phyloP scores from a whole-genome alignment of 768 basidiomycete species.

The Mrakia frigida region DNA sequence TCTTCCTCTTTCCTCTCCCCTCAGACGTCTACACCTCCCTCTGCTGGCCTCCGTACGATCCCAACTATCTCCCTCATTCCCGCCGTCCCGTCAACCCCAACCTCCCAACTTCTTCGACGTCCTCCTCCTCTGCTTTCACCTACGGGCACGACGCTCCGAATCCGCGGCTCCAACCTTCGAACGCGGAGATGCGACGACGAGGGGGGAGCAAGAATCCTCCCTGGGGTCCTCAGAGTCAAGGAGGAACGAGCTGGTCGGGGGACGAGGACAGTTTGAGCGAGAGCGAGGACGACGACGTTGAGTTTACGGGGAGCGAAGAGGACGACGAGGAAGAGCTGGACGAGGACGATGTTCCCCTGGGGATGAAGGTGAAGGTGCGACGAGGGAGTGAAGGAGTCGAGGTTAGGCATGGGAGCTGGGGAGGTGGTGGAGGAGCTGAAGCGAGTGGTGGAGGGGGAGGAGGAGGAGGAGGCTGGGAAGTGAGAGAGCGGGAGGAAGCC shows the following conservation, averaged over 20 bases:
- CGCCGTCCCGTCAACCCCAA: background rate
- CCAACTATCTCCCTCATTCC: constrained; percentile 2
- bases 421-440: background rate
- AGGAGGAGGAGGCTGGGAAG: background rate
- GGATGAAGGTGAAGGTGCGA: background rate
- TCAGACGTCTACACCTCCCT: constrained; percentile 24
- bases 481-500: background rate
- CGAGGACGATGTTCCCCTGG: constrained; percentile 14
- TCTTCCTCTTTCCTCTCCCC: background rate
- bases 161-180: constrained; percentile 2
- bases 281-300: background rate
- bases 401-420: constrained; percentile 5
- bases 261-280: background rate
- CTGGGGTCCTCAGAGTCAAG: background rate
- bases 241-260: background rate
- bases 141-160: constrained; percentile 21
- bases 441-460: background rate
- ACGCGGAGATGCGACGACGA: background rate
- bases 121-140: constrained; percentile 1
- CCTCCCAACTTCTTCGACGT: background rate
- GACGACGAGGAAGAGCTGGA: background rate
- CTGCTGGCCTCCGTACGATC: constrained; percentile 32
- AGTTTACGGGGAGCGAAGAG: background rate
- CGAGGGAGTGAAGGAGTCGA: constrained; percentile 18
- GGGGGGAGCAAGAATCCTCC: background rate